Conservation (phyloP, 1,284 basidiomycete species). For the Anthracocystis panici-leucophaei region DNA sequence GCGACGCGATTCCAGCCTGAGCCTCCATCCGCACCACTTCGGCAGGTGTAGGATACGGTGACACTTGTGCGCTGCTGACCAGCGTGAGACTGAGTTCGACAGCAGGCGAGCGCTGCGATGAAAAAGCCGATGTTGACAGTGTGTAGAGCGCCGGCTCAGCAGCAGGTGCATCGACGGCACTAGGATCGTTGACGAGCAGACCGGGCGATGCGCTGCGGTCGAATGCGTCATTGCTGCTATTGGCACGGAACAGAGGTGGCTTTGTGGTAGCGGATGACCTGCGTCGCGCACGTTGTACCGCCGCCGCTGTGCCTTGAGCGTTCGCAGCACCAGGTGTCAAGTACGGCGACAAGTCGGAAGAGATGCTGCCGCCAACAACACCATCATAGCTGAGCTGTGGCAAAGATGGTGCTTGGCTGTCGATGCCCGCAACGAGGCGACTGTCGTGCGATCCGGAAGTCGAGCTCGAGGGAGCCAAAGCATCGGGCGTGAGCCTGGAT, state of each 20-base stretch:
- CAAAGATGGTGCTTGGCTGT: slow-evolving; percentile 10
- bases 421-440: neutral
- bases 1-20: slow-evolving; percentile 57
- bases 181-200: slow-evolving; percentile 30
- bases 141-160: slow-evolving; percentile 38
- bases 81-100: slow-evolving; percentile 1
- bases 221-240: slow-evolving; percentile 44
- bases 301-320: neutral
- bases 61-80: neutral
- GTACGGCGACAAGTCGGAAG: slow-evolving; percentile 23
- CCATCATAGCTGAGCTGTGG: slow-evolving; percentile 14
- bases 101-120: slow-evolving; percentile 13
- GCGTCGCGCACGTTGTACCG: slow-evolving; percentile 16
- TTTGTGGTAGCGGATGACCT: slow-evolving; percentile 34
- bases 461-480: slow-evolving; percentile 1
- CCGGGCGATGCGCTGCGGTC: slow-evolving; percentile 45
- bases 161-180: slow-evolving; percentile 27
- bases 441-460: slow-evolving; percentile 2
- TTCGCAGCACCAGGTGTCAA: neutral
- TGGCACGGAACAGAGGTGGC: slow-evolving; percentile 20
- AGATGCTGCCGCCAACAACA: slow-evolving; percentile 2
- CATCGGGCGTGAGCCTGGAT: slow-evolving; percentile 21
- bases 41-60: slow-evolving; percentile 52
- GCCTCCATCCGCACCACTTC: slow-evolving; percentile 60
- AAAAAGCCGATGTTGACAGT: slow-evolving; percentile 10